phyloP scores from a whole-genome alignment of 768 basidiomycete species.

The Boletus sensibilis region DNA sequence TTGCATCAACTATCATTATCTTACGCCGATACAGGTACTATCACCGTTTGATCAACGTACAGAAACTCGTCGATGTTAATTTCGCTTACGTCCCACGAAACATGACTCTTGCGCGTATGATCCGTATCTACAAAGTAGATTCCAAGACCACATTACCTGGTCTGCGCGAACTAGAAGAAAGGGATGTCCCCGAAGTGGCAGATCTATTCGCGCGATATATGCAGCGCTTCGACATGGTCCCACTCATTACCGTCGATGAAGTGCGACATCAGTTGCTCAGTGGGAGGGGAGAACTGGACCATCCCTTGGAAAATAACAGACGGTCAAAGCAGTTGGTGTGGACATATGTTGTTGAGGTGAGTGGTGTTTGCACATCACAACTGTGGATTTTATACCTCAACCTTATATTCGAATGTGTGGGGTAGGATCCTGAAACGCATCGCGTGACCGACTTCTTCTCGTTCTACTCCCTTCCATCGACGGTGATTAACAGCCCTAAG shows the following conservation, averaged over 20 bases:
- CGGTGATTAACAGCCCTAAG: conserved; percentile 77
- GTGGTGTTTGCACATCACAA: conserved; percentile 29
- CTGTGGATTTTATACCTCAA: background rate
- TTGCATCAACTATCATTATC: background rate
- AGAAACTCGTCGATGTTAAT: conserved; percentile 86
- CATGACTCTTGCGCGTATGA: conserved; percentile 91
- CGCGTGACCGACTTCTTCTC: conserved; percentile 95
- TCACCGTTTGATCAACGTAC: conserved; percentile 88
- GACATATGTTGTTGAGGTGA: conserved; percentile 92
- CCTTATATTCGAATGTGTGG: background rate
- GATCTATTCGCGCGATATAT: conserved; percentile 76
- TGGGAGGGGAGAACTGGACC: conserved; percentile 62
- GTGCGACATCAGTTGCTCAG: conserved; percentile 85
- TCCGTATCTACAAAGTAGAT: conserved; percentile 69
- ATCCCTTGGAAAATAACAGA: conserved; percentile 35
- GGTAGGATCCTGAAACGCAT: conserved; percentile 75
- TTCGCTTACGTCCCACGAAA: conserved; percentile 87
- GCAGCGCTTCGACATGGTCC: conserved; percentile 81
- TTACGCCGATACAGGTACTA: conserved; percentile 59
- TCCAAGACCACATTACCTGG: conserved; percentile 52
- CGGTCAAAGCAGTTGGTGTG: conserved; percentile 86
- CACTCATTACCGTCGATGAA: conserved; percentile 74
- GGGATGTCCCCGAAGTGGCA: conserved; percentile 68
- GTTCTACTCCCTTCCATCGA: conserved; percentile 95
- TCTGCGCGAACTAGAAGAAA: conserved; percentile 84